Evolutionary conservation across 306 rosid genomes (phyloP), one percentile per base, ranked within the genome.

Genomic region (Fragaria vesca): DNA sequence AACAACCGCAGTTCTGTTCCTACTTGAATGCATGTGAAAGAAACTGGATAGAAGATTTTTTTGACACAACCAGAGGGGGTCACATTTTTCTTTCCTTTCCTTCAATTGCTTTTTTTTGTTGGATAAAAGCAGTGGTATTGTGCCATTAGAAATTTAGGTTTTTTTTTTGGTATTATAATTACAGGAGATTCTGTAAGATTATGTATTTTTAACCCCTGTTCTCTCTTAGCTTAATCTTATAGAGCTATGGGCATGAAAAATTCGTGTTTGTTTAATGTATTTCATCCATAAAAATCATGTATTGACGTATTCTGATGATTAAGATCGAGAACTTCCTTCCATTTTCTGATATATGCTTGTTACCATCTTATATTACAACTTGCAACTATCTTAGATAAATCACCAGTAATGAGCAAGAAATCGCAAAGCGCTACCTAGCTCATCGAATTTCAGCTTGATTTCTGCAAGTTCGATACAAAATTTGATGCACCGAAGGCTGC

Each of bases 381-480:
- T 3, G 4, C 38, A 60, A 1, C 18, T 7, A 34, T 65, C 24
- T 2, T 65, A 16, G 12, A 65, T 8, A 6, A 9, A 38, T 38
- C 48, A 20, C 3, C 6, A 32, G 18, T 32, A 32, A 28, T 30
- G 40, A 62, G 68, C 20, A 34, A 6, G 46, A 34, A 66, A 66
- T 36, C 1, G 26, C 45, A 17, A 34, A 65, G 4, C 1, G 46
- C n/a, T 67, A 7, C 16, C 24, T 3, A 43, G 57, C 38, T 58
- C 57, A 4, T 74, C 1, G 28, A 43, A 75, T 15, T 66, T 90
- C 78, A 89, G 20, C 40, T 83, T 4, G 83, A 82, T 82, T 87
- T 91, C 87, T 95, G 97, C 89, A 93, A 87, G 74, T 88, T 89
- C 21, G 99, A 90, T 47, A 95, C 96, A 85, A 95, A 77, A 86